Evolutionary conservation across 2,329 filamentous ascomycete genomes (phyloP), one percentile per base, ranked within the genome.

Genomic region (Sphaerostilbella broomeana): DNA sequence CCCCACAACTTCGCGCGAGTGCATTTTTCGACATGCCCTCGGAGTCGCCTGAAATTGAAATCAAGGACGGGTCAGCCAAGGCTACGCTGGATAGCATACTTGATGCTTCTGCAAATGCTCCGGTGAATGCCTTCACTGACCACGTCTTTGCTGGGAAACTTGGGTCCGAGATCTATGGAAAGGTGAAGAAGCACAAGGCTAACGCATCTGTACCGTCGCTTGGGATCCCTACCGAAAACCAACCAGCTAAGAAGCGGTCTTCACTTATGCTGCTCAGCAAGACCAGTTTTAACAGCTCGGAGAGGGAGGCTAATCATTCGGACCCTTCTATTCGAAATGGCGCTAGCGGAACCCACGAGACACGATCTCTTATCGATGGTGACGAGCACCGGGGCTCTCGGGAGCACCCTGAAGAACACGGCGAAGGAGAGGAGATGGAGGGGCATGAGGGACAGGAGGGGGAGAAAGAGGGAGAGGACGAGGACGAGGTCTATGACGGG

Each of bases 51-150:
- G 60, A 67, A 10, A 66, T 81, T 16, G 69, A 81, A 49, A 56
- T 81, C 39, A 81, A 80, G 58, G 80, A 85, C 42, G 83, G 86
- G 13, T 97, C 92, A 18, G 89, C 90, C 9, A 86, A 88, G 56
- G 82, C 78, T 28, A 95, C 90, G 0, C 73, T 98, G 6, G 89
- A 98, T 49, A 89, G 80, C 57, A 94, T 98, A 38, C 73, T 98
- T 12, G 84, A 95, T 56, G 92, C 90, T 6, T 92, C 90, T 3
- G 85, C 86, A 3, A 77, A 74, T 44, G 90, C 92, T 0, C 92
- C 92, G 1, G 88, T 95, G 20, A 86, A 73, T 49, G 90, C 89
- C 18, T 97, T 97, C 53, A 94, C 85, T 0, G 87, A 95, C 54
- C 88, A 95, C 58, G 77, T 82, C 1, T 88, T 85, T 54, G 84